Percentiles rank a stretch among this genome's conserved stretches.
These are phyloP conservation scores for Leptographium radiaticola DNA, from an alignment of 2,329 filamentous ascomycete species.

Conservation along the genomic window DNA sequence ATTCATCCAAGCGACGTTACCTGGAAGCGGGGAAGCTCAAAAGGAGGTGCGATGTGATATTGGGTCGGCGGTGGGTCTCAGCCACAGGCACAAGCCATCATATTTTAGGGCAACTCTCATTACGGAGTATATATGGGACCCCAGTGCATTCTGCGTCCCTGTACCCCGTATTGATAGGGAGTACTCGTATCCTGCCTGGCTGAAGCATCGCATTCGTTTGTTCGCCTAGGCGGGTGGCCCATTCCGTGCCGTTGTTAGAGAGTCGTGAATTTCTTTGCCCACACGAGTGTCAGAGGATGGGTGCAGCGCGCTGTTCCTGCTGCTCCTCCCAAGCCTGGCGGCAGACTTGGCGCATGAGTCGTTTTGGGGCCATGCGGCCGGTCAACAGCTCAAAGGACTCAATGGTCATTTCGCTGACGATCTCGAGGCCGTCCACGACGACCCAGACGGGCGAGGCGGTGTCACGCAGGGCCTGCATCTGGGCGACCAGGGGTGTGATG, in stretches of 20 bases:
- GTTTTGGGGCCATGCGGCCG: constrained; percentile 54
- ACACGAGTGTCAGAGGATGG: background rate
- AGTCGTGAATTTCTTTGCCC: background rate
- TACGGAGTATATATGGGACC: no score
- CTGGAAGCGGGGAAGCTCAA: no score
- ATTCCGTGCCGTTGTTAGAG: background rate
- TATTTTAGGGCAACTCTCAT: no score
- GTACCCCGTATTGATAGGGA: no score
- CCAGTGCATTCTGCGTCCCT: no score
- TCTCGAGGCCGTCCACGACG: constrained; percentile 57
- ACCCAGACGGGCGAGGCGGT: constrained; percentile 50
- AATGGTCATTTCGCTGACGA: constrained; percentile 61
- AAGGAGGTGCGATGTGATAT: no score
- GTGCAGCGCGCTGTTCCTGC: constrained; percentile 7
- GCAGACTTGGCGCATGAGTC: constrained; percentile 51
- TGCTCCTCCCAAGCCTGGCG: constrained; percentile 29
- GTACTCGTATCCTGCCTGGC: no score
- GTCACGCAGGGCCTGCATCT: constrained; percentile 40
- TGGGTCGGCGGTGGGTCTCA: no score
- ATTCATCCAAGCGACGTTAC: no score
- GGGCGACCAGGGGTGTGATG: constrained; percentile 53
- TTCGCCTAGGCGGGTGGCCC: background rate
- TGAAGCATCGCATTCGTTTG: no score
- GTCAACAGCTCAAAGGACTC: constrained; percentile 69
- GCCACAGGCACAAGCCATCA: no score